Evolutionary conservation across 2,329 filamentous ascomycete species (phyloP).

Genomic region (Xylariales sp.): DNA sequence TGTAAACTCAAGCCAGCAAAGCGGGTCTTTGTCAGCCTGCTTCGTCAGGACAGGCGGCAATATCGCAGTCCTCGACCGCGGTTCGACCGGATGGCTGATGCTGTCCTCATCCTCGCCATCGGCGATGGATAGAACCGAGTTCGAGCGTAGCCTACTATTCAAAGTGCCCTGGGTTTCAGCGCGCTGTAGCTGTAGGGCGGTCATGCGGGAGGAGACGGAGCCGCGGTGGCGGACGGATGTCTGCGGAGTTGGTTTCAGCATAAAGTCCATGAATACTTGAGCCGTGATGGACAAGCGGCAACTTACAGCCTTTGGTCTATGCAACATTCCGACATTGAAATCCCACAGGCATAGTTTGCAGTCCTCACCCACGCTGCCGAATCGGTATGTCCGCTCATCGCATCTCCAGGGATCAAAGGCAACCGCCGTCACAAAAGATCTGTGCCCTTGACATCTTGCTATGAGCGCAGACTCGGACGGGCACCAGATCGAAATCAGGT

Average conservation of each 20-base stretch:
- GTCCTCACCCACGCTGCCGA: slow-evolving; percentile 94
- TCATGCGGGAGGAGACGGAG: slow-evolving; percentile 48
- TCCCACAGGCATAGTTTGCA: slow-evolving; percentile 90
- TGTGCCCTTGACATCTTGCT: slow-evolving; percentile 89
- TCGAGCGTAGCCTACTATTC: slow-evolving; percentile 60
- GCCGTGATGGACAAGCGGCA: slow-evolving; percentile 5
- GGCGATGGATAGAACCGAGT: slow-evolving; percentile 58
- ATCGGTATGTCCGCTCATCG: slow-evolving; percentile 90
- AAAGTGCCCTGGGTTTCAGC: slow-evolving; percentile 57
- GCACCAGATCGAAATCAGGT: slow-evolving; percentile 94
- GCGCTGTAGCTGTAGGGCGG: slow-evolving; percentile 46
- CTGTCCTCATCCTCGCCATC: slow-evolving; percentile 51
- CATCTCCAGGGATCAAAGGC: slow-evolving; percentile 97
- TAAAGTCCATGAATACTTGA: slow-evolving; percentile 14
- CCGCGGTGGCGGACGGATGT: slow-evolving; percentile 52
- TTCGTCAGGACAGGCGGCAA: slow-evolving; percentile 91
- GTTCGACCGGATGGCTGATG: slow-evolving; percentile 75
- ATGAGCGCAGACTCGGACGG: slow-evolving; percentile 78
- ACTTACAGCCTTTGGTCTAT: slow-evolving; percentile 79
- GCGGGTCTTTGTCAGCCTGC: slow-evolving; percentile 75
- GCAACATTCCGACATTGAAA: slow-evolving; percentile 94
- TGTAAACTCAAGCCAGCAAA: slow-evolving; percentile 90
- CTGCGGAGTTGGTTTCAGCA: slow-evolving; percentile 22
- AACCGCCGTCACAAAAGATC: slow-evolving; percentile 90
- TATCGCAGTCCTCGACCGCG: slow-evolving; percentile 77